A percentile compares a stretch with the other conserved stretches of the same genome.
Evolutionary conservation across 805 yeast species (phyloP).

Genomic region (Wickerhamiella parazyma): DNA sequence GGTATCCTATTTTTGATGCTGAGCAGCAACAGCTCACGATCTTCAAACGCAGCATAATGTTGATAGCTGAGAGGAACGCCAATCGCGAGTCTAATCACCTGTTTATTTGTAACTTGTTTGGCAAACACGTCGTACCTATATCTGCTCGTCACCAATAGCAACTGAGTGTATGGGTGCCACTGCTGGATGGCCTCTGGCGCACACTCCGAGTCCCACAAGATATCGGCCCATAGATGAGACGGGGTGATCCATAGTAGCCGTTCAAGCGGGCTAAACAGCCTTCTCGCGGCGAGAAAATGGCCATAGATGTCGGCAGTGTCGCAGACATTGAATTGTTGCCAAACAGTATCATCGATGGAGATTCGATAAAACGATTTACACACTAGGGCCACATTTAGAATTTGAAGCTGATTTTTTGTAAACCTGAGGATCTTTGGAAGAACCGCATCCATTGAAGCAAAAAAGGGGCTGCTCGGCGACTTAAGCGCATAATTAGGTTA

Average conservation of each 20-base stretch:
- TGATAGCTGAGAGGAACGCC: background rate
- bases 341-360: too few relatives aligned
- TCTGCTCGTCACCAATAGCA: background rate
- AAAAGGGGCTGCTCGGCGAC: too few relatives aligned
- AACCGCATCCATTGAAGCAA: too few relatives aligned
- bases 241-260: background rate
- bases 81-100: background rate
- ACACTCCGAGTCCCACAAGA: background rate
- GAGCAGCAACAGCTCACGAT: background rate
- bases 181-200: background rate
- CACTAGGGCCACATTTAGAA: too few relatives aligned
- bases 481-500: too few relatives aligned
- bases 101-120: background rate
- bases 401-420: too few relatives aligned
- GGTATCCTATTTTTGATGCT: background rate
- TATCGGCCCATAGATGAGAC: background rate
- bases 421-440: too few relatives aligned
- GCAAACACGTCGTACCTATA: background rate
- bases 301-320: too few relatives aligned
- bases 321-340: too few relatives aligned
- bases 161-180: background rate
- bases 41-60: background rate
- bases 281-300: too few relatives aligned
- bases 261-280: too few relatives aligned
- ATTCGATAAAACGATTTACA: too few relatives aligned